A percentile compares a stretch with the other conserved stretches of the same genome.
These are phyloP conservation scores for Endocalyx cinctus DNA, from an alignment of 2,329 filamentous ascomycete genomes.

Conservation along the genomic window DNA sequence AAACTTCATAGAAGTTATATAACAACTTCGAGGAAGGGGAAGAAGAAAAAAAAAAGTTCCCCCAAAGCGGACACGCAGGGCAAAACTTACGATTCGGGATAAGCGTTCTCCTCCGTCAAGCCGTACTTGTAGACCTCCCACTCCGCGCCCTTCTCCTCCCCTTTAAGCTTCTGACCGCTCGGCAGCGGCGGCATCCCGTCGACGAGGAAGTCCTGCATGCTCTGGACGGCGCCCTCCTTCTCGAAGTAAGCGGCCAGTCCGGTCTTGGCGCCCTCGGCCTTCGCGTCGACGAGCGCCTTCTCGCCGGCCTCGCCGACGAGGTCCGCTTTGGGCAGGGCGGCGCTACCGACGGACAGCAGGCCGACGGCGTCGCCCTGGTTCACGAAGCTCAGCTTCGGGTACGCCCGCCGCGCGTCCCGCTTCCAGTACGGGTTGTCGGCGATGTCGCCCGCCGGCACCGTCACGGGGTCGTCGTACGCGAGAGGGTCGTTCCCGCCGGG, in stretches of 20 bases:
- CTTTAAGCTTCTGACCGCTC: conserved; percentile 56
- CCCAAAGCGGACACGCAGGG: too few relatives aligned
- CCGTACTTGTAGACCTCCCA: conserved; percentile 67
- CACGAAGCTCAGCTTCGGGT: conserved; percentile 75
- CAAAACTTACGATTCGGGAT: conserved; percentile 60
- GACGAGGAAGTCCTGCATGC: conserved; percentile 58
- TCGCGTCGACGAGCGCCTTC: conserved; percentile 67
- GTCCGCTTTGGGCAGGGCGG: conserved; percentile 74
- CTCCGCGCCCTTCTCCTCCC: conserved; percentile 40
- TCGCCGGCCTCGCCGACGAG: conserved; percentile 68
- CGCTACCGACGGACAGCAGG: conserved; percentile 80
- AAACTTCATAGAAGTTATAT: neutral
- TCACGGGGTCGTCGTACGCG: conserved; percentile 76
- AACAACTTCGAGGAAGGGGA: conserved; percentile 1
- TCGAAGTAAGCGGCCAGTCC: conserved; percentile 72
- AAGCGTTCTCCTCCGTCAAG: conserved; percentile 63
- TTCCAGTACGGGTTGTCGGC: conserved; percentile 96
- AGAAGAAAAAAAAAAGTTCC: conserved; percentile 2
- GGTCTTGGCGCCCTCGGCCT: conserved; percentile 63
- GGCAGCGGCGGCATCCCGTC: conserved; percentile 85
- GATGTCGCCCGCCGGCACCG: conserved; percentile 77
- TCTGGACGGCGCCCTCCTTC: conserved; percentile 41
- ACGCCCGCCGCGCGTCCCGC: conserved; percentile 78
- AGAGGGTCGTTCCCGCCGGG: conserved; percentile 69
- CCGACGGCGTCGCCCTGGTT: conserved; percentile 81